phyloP scores from a whole-genome alignment of 2,329 filamentous ascomycete species.

The Hymenoscyphus repandus region DNA sequence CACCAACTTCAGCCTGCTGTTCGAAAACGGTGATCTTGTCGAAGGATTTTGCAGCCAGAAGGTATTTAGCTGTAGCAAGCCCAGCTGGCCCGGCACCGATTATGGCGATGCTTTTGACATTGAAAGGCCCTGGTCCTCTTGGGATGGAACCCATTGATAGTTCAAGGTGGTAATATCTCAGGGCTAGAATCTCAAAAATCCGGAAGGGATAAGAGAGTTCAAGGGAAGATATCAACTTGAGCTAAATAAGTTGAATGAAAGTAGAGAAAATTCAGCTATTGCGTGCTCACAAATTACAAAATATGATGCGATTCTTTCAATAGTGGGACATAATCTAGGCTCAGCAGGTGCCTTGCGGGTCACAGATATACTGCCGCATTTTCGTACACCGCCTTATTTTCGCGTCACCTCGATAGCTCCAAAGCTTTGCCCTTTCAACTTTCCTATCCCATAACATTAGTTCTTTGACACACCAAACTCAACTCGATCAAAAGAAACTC shows the following conservation, averaged over 20 bases:
- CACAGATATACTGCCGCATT: not conserved
- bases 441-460: no score
- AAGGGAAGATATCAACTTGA: not conserved
- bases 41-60: conserved; percentile 67
- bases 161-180: not conserved
- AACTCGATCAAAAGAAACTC: no score
- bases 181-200: not conserved
- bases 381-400: not conserved
- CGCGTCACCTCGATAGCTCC: not conserved
- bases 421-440: no score
- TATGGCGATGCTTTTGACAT: conserved; percentile 61
- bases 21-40: conserved; percentile 73
- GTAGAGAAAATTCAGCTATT: not conserved
- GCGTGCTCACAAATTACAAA: not conserved
- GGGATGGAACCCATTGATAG: conserved; percentile 23
- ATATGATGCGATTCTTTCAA: no score
- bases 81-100: conserved; percentile 81
- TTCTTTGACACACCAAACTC: no score
- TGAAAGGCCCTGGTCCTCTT: conserved; percentile 14
- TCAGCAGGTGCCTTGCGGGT: not conserved
- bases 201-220: not conserved
- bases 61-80: conserved; percentile 73
- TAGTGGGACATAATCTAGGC: no score
- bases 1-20: conserved; percentile 70
- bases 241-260: no score